Evolutionary conservation across 116 monocot genomes (phyloP).

Genomic region (Posidonia oceanica): DNA sequence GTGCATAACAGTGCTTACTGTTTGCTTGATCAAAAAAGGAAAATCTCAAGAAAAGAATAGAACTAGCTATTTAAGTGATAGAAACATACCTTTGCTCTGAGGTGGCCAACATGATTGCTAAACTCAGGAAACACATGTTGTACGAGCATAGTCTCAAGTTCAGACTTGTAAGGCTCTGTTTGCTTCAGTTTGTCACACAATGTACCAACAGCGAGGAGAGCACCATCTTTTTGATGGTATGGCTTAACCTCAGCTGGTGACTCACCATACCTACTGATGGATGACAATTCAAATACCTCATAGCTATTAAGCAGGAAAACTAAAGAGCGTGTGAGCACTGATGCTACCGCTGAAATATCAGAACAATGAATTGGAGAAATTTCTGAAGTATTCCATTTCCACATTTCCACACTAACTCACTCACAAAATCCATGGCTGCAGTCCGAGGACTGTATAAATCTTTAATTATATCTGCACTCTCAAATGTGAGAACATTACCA

Average conservation of each 20-base stretch:
- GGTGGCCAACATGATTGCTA: conserved; percentile 71
- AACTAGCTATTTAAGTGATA: neutral
- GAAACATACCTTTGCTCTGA: conserved; percentile 79
- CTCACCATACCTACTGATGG: conserved; percentile 60
- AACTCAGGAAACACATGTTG: conserved; percentile 98
- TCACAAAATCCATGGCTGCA: conserved; percentile 97
- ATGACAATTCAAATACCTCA: conserved; percentile 6
- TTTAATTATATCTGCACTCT: conserved; percentile 80
- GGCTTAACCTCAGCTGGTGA: conserved; percentile 59
- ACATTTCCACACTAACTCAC: conserved; percentile 84
- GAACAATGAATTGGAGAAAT: conserved; percentile 85
- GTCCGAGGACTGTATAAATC: conserved; percentile 96
- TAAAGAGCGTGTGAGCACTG: neutral
- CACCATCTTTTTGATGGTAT: conserved; percentile 96
- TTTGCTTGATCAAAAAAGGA: no score
- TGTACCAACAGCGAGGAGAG: conserved; percentile 95
- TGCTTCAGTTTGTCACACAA: conserved; percentile 97
- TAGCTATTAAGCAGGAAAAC: neutral
- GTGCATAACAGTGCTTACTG: no score
- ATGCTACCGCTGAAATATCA: conserved; percentile 66
- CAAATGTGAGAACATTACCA: neutral
- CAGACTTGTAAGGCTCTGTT: conserved; percentile 92
- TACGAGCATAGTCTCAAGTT: conserved; percentile 91
- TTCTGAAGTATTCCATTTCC: conserved; percentile 86
- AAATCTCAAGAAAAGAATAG: no score